Evolutionary conservation across 2,329 filamentous ascomycete genomes (phyloP).

Genomic region (Cadophora gregata): DNA sequence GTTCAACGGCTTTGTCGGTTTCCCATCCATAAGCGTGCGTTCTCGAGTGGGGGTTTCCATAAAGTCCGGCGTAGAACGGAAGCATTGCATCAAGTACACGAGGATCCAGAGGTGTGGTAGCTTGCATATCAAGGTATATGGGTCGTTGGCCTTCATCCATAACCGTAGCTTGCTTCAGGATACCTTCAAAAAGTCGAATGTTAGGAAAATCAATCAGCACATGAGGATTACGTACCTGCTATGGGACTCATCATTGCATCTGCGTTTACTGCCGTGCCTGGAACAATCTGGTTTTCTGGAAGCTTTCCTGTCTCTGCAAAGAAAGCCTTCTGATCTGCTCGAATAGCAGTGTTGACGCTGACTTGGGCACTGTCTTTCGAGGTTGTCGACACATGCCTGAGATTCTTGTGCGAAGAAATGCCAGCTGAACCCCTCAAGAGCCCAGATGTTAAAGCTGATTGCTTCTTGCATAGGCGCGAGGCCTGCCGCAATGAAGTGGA

Average conservation of each 20-base stretch:
- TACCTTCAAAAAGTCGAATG: conserved; percentile 54
- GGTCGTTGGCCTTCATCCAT: conserved; percentile 93
- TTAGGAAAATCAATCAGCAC: conserved; percentile 14
- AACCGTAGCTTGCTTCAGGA: conserved; percentile 88
- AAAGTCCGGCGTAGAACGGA: conserved; percentile 89
- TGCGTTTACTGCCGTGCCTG: conserved; percentile 38
- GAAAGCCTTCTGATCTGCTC: conserved; percentile 85
- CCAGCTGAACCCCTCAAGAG: conserved; percentile 38
- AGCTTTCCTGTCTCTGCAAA: conserved; percentile 53
- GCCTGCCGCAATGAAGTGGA: conserved; percentile 44
- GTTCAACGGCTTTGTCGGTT: conserved; percentile 90
- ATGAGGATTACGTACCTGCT: conserved; percentile 57
- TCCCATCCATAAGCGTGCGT: conserved; percentile 99
- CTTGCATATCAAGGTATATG: conserved; percentile 98
- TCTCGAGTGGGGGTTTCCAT: conserved; percentile 95
- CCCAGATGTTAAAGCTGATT: conserved; percentile 35
- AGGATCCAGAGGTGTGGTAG: conserved; percentile 93
- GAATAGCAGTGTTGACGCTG: conserved; percentile 81
- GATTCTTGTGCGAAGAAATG: conserved; percentile 33
- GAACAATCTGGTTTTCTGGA: conserved; percentile 38
- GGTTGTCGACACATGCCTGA: conserved; percentile 80
- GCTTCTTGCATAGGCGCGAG: conserved; percentile 42
- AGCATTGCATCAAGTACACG: conserved; percentile 97
- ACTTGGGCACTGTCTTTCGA: conserved; percentile 82
- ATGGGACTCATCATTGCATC: conserved; percentile 80